phyloP scores from a whole-genome alignment of 2,329 filamentous ascomycete species.

The Ceratocystis diversiconidia region DNA sequence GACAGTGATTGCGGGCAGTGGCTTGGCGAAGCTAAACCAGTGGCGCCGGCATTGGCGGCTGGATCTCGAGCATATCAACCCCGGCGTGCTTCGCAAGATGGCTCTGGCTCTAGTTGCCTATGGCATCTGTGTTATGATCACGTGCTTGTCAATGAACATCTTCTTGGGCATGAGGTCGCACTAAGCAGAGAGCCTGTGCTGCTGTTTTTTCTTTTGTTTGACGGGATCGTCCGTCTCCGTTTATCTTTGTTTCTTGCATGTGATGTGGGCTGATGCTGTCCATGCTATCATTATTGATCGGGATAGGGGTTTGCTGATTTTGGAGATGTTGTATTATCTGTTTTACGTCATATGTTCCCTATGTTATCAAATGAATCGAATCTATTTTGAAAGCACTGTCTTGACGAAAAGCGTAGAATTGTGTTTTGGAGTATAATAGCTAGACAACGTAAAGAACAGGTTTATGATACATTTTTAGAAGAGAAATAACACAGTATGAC shows the following conservation, averaged over 20 bases:
- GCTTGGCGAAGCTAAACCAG: slow-evolving; percentile 27
- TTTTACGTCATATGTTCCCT: background rate
- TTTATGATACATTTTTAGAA: background rate
- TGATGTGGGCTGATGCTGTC: background rate
- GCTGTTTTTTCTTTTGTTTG: background rate
- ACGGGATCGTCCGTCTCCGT: background rate
- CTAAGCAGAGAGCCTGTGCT: background rate
- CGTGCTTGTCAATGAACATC: slow-evolving; percentile 73
- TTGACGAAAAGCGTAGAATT: background rate
- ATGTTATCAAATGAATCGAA: background rate
- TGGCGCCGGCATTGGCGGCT: slow-evolving; percentile 44
- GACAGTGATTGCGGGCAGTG: background rate
- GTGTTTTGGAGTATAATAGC: background rate
- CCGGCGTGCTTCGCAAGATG: slow-evolving; percentile 52
- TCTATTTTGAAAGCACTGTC: background rate
- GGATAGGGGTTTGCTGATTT: background rate
- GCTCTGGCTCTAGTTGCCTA: slow-evolving; percentile 69
- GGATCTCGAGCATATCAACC: slow-evolving; percentile 49
- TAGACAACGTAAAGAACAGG: background rate
- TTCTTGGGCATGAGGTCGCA: slow-evolving; percentile 11
- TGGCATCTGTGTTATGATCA: slow-evolving; percentile 74
- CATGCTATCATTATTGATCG: background rate
- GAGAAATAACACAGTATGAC: background rate
- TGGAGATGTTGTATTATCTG: background rate
- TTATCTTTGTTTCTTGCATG: background rate